These are phyloP conservation scores for Sclerotinia glacialis DNA, from an alignment of 2,329 filamentous ascomycete species.

Conservation along the genomic window DNA sequence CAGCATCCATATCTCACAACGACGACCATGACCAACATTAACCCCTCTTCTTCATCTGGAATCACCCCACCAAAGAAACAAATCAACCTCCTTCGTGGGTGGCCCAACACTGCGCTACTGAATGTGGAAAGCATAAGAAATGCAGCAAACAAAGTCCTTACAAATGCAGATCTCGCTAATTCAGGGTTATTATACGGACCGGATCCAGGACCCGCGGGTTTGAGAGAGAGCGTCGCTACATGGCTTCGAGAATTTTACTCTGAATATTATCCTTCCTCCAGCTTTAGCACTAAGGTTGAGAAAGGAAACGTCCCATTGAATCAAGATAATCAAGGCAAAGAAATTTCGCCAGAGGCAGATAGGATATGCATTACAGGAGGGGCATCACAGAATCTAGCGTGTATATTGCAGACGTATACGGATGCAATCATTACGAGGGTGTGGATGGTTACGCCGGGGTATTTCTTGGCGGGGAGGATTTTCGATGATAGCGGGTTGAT, in stretches of 20 bases:
- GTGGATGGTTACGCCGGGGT: slow-evolving; percentile 80
- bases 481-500: slow-evolving; percentile 80
- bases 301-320: neutral
- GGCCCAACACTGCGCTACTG: slow-evolving; percentile 52
- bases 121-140: too few species aligned
- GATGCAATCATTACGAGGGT: slow-evolving; percentile 75
- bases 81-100: slow-evolving; percentile 67
- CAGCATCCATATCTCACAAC: neutral
- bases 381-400: slow-evolving; percentile 78
- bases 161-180: slow-evolving; percentile 55
- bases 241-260: slow-evolving; percentile 62
- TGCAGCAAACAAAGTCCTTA: slow-evolving; percentile 54
- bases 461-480: slow-evolving; percentile 81
- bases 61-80: slow-evolving; percentile 25
- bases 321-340: neutral
- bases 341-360: slow-evolving; percentile 36
- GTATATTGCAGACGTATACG: slow-evolving; percentile 73
- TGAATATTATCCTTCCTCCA: neutral
- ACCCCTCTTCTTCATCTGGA: neutral
- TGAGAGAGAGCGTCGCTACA: slow-evolving; percentile 63
- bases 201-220: slow-evolving; percentile 68
- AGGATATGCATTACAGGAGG: slow-evolving; percentile 81
- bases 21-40: slow-evolving; percentile 11
- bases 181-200: slow-evolving; percentile 62
- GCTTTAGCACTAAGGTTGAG: neutral